Conservation (phyloP, 345 rosid genomes). For the Mangifera indica region DNA sequence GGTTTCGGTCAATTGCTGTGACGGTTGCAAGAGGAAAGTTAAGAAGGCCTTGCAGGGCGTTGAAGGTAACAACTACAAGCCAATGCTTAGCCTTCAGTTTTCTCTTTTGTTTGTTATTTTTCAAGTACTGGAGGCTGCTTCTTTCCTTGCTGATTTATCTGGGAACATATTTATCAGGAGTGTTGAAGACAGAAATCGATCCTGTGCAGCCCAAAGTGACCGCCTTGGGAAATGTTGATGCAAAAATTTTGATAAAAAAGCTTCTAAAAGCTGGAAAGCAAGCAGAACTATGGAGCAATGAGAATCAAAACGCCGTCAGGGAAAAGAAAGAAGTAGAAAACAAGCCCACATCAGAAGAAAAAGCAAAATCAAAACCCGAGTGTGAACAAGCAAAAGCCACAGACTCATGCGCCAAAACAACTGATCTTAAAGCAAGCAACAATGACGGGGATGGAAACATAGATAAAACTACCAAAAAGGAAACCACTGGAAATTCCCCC, state of each 20-base stretch:
- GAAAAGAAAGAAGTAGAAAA: conserved; percentile 30
- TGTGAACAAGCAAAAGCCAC: conserved; percentile 19
- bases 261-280: conserved; percentile 53
- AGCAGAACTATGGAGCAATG: conserved; percentile 38
- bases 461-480: conserved; percentile 20
- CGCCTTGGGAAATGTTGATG: conserved; percentile 43
- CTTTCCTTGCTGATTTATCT: conserved; percentile 4
- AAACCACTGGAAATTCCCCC: background rate
- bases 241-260: conserved; percentile 39
- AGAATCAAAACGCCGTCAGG: conserved; percentile 23
- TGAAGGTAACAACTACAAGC: conserved; percentile 39
- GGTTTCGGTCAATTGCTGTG: conserved; percentile 59
- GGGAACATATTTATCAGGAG: conserved; percentile 37
- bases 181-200: conserved; percentile 48
- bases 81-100: background rate
- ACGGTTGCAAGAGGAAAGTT: conserved; percentile 67
- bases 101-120: background rate
- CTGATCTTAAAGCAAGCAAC: conserved; percentile 14
- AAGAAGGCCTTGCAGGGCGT: conserved; percentile 44
- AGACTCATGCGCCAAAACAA: conserved; percentile 14
- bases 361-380: conserved; percentile 23
- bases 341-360: conserved; percentile 8
- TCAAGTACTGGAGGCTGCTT: background rate
- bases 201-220: conserved; percentile 45
- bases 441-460: background rate